Evolutionary conservation across 1,284 basidiomycete species (phyloP).

Genomic region (Clitocybe nebularis): DNA sequence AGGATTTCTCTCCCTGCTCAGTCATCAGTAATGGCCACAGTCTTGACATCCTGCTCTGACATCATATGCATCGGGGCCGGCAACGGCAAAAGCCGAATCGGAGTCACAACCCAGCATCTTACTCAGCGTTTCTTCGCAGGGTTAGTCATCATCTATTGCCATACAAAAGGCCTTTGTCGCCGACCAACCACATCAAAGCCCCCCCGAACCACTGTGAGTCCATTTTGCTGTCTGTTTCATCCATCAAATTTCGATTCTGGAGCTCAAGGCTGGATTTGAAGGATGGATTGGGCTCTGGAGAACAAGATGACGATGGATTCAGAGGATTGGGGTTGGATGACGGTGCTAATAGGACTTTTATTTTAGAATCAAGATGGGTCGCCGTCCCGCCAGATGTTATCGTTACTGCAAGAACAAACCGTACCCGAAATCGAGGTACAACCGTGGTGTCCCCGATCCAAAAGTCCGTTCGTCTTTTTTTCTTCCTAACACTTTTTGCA

Average conservation of each 20-base stretch:
- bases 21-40: no score
- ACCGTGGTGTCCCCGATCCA: slow-evolving; percentile 96
- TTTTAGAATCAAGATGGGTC: slow-evolving; percentile 66
- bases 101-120: not conserved
- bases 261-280: not conserved
- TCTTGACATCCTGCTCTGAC: no score
- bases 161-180: slow-evolving; percentile 2
- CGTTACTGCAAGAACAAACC: slow-evolving; percentile 99
- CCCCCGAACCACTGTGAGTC: slow-evolving; percentile 4
- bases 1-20: no score
- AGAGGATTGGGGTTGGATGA: slow-evolving; percentile 8
- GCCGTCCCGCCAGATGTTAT: slow-evolving; percentile 94
- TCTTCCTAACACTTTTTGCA: slow-evolving; percentile 7
- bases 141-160: slow-evolving; percentile 3
- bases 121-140: slow-evolving; percentile 2
- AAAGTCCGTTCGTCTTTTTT: slow-evolving; percentile 59
- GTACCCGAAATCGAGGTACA: slow-evolving; percentile 92
- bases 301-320: slow-evolving; percentile 5
- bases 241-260: not conserved
- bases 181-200: not conserved
- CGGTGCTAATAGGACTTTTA: slow-evolving; percentile 5
- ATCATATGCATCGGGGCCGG: no score
- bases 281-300: not conserved
- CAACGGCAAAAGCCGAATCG: slow-evolving; percentile 1
- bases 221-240: not conserved